phyloP scores from a whole-genome alignment of 192 early-diverging fungal genomes.

The Coemansia sp. region DNA sequence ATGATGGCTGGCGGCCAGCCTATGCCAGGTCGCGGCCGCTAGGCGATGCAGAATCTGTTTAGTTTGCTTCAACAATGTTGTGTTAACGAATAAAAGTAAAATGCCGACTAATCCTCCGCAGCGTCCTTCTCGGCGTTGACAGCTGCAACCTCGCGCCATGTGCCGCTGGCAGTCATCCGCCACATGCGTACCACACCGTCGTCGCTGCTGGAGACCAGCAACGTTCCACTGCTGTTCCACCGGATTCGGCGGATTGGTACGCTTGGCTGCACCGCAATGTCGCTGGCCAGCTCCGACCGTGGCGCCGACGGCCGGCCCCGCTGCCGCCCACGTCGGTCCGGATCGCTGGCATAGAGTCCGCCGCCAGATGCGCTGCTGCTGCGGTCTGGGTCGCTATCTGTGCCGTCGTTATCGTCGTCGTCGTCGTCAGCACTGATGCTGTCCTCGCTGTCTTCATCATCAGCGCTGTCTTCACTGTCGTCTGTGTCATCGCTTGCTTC shows the following conservation, averaged over 20 bases:
- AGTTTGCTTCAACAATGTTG: not conserved
- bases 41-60: slow-evolving; percentile 49
- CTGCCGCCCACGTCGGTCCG: not conserved
- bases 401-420: slow-evolving; percentile 5
- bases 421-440: slow-evolving; percentile 8
- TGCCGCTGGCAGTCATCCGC: slow-evolving; percentile 45
- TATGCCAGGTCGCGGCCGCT: slow-evolving; percentile 62
- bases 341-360: slow-evolving; percentile 9
- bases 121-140: slow-evolving; percentile 33
- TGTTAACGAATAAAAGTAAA: not conserved
- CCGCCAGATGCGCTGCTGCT: slow-evolving; percentile 4
- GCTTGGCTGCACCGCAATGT: slow-evolving; percentile 28
- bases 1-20: slow-evolving; percentile 58
- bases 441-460: slow-evolving; percentile 16
- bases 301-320: slow-evolving; percentile 15
- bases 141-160: slow-evolving; percentile 42
- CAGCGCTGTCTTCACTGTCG: slow-evolving; percentile 17
- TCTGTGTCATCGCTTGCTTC: slow-evolving; percentile 10
- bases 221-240: slow-evolving; percentile 53
- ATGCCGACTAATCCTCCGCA: not conserved
- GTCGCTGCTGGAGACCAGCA: slow-evolving; percentile 48
- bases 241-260: slow-evolving; percentile 46
- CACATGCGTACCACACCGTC: slow-evolving; percentile 51
- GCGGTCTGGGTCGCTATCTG: slow-evolving; percentile 9
- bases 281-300: slow-evolving; percentile 42